Percentiles rank a stretch among this genome's conserved stretches.
Evolutionary conservation across 106 monocot species (phyloP).

Genomic region (Allium fistulosum): DNA sequence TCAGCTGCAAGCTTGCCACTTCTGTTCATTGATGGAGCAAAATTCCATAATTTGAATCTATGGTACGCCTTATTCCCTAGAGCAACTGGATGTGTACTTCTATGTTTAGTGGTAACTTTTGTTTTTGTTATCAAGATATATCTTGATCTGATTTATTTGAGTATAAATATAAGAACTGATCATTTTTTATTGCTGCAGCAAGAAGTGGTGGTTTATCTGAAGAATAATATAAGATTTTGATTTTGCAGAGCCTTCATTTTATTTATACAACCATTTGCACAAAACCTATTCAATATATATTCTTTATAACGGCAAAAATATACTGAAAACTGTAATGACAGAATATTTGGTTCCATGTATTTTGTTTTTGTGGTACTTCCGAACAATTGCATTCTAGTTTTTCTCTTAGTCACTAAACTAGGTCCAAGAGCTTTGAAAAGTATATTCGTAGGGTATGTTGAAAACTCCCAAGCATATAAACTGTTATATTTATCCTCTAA

Average conservation of each 20-base stretch:
- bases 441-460: no score
- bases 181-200: constrained; percentile 42
- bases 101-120: constrained; percentile 72
- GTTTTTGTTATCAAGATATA: neutral
- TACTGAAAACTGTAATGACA: no score
- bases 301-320: no score
- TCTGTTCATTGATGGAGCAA: constrained; percentile 85
- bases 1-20: constrained; percentile 90
- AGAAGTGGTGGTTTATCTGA: constrained; percentile 60
- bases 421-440: no score
- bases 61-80: constrained; percentile 92
- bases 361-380: no score
- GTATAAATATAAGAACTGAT: neutral
- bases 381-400: no score
- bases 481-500: no score
- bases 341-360: no score
- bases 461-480: no score
- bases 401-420: no score
- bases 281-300: no score
- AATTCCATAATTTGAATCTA: constrained; percentile 61
- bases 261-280: neutral
- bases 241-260: neutral
- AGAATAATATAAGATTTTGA: constrained; percentile 76
- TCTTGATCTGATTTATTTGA: neutral
- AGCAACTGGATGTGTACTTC: constrained; percentile 60